phyloP scores from a whole-genome alignment of 768 basidiomycete species.

The Kwoniella dendrophila region DNA sequence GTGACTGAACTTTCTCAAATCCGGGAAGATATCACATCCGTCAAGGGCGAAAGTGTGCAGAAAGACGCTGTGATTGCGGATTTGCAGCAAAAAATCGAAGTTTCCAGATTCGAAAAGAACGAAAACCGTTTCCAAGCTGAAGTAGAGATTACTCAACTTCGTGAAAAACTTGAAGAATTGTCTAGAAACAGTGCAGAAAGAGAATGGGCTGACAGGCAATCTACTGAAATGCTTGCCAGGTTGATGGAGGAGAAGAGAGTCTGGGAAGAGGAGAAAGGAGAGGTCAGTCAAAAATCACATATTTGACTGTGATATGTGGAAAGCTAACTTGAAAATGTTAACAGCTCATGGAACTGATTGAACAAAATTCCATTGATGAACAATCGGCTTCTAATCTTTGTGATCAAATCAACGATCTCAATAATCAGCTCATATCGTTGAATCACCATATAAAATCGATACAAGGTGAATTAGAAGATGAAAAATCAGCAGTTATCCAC shows the following conservation, averaged over 20 bases:
- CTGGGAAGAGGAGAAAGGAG: conserved; percentile 19
- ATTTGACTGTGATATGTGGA: background rate
- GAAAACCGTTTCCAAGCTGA: conserved; percentile 22
- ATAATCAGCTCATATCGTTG: conserved; percentile 9
- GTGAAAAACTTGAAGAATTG: conserved; percentile 25
- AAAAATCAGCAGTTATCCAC: conserved; percentile 1
- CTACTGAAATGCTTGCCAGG: conserved; percentile 14
- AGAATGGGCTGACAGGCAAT: conserved; percentile 20
- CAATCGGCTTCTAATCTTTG: conserved; percentile 1
- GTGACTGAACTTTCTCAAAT: background rate
- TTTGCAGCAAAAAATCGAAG: conserved; percentile 27
- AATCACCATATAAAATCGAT: conserved; percentile 2
- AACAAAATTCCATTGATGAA: conserved; percentile 12
- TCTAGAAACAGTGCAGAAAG: conserved; percentile 6
- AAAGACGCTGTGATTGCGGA: conserved; percentile 24
- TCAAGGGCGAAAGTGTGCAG: conserved; percentile 5
- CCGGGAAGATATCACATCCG: background rate
- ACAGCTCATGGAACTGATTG: conserved; percentile 26
- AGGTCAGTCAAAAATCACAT: conserved; percentile 19
- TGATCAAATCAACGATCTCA: conserved; percentile 1
- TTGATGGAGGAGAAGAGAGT: conserved; percentile 21
- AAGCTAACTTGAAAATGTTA: background rate
- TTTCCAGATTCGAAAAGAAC: conserved; percentile 30
- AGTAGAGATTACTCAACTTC: conserved; percentile 25
- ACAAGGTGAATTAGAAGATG: conserved; percentile 21